Conservation (phyloP, 306 rosid genomes). For the Macrotyloma uniflorum region DNA sequence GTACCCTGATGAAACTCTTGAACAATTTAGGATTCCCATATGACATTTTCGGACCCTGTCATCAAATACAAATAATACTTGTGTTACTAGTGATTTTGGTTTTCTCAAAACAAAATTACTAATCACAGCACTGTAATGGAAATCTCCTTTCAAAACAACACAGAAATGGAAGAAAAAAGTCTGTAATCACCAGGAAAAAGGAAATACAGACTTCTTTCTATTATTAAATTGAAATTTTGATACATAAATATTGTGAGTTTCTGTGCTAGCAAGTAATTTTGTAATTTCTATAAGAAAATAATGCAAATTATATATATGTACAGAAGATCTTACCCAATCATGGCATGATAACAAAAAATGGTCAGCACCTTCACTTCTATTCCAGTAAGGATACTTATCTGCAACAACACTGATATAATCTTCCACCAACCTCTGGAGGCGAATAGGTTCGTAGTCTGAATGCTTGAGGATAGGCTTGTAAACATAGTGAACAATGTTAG, state of each 20-base stretch:
- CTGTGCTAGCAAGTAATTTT: no score
- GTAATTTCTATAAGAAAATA: no score
- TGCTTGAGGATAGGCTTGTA: slow-evolving; percentile 26
- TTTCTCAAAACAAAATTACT: neutral
- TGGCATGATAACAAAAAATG: slow-evolving; percentile 61
- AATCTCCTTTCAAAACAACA: neutral
- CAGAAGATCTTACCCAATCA: slow-evolving; percentile 49
- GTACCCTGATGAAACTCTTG: slow-evolving; percentile 51
- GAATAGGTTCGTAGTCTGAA: slow-evolving; percentile 48
- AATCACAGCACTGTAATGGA: neutral
- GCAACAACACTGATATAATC: slow-evolving; percentile 42
- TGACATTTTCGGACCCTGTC: slow-evolving; percentile 64
- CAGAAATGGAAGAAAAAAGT: no score
- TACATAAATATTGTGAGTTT: no score
- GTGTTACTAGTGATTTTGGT: neutral
- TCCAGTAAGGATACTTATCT: slow-evolving; percentile 50
- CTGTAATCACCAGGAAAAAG: no score
- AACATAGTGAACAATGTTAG: slow-evolving; percentile 44
- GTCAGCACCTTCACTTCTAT: slow-evolving; percentile 58
- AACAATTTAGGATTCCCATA: slow-evolving; percentile 47
- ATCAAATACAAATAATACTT: neutral
- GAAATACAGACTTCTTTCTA: no score
- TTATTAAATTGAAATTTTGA: no score
- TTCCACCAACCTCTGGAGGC: slow-evolving; percentile 41
- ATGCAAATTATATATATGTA: no score